Evolutionary conservation across 371 early-diverging fungal genomes (phyloP).

Genomic region (Batkoa obscura): DNA sequence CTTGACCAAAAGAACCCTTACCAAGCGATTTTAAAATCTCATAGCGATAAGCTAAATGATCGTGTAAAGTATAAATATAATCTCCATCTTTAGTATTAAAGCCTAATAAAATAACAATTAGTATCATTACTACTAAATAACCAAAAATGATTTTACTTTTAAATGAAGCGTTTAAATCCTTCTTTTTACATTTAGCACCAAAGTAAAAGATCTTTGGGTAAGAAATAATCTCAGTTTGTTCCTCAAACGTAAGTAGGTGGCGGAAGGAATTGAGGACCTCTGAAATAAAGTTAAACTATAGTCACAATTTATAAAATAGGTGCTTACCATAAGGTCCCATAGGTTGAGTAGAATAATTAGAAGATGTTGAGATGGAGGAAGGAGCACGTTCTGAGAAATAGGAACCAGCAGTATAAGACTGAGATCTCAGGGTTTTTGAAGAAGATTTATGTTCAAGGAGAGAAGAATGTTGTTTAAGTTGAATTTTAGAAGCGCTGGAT

Average conservation of each 20-base stretch:
- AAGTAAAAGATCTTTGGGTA: slow-evolving; percentile 1
- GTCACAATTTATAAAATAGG: not conserved
- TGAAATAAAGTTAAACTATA: not conserved
- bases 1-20: slow-evolving; percentile 97
- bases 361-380: not conserved
- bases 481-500: too few species aligned
- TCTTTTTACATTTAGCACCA: not conserved
- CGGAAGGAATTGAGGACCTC: slow-evolving; percentile 2
- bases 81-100: not conserved
- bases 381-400: not conserved
- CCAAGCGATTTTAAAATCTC: slow-evolving; percentile 81
- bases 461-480: not conserved
- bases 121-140: not conserved
- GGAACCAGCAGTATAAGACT: not conserved
- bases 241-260: not conserved
- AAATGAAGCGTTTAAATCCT: not conserved
- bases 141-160: not conserved
- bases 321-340: not conserved
- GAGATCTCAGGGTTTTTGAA: not conserved
- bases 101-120: not conserved
- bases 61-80: not conserved
- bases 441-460: not conserved
- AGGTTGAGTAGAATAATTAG: not conserved
- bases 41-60: slow-evolving; percentile 23
- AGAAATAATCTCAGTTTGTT: not conserved